These are phyloP conservation scores for Yamadazyma paraphyllophila DNA, from an alignment of 805 yeast species.

Conservation along the genomic window DNA sequence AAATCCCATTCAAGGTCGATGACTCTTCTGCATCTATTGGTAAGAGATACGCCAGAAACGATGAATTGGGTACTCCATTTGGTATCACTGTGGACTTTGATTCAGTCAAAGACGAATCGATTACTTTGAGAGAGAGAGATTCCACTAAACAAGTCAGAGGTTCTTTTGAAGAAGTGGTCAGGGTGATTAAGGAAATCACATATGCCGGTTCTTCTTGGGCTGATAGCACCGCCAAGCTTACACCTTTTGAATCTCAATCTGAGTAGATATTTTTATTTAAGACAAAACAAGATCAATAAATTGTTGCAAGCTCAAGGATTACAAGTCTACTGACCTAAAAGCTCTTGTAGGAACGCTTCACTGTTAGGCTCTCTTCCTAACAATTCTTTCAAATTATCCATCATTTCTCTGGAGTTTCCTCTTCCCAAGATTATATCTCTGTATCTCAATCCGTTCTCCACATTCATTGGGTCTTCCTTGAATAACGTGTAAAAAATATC, in stretches of 20 bases:
- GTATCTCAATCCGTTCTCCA: constrained; percentile 59
- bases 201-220: constrained; percentile 77
- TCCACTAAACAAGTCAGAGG: constrained; percentile 97
- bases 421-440: constrained; percentile 65
- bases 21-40: constrained; percentile 98
- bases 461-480: constrained; percentile 64
- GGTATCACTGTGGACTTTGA: constrained; percentile 97
- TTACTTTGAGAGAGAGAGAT: constrained; percentile 96
- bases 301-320: too few relatives aligned
- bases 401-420: constrained; percentile 74
- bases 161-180: constrained; percentile 62
- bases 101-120: constrained; percentile 79
- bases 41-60: constrained; percentile 96
- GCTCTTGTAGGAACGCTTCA: constrained; percentile 68
- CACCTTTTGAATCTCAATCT: constrained; percentile 55
- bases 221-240: constrained; percentile 73
- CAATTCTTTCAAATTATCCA: constrained; percentile 60
- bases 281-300: background rate
- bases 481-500: constrained; percentile 77
- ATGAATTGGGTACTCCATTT: constrained; percentile 97
- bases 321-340: constrained; percentile 31
- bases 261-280: background rate
- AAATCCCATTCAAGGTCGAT: constrained; percentile 93
- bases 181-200: constrained; percentile 73
- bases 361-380: constrained; percentile 76